Evolutionary conservation across 805 yeast genomes (phyloP).

Genomic region (Soucietia sequanensis): DNA sequence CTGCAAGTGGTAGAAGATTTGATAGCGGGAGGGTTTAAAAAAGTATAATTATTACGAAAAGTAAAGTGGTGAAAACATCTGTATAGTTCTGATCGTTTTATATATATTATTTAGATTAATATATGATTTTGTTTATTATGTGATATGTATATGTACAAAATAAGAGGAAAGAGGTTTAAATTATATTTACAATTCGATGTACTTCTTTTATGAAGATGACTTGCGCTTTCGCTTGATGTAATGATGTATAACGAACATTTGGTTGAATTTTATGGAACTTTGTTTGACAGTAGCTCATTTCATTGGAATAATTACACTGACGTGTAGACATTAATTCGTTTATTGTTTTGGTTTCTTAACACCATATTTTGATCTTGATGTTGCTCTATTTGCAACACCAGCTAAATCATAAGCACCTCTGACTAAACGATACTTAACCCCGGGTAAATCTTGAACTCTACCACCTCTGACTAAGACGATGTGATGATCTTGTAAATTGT

Average conservation of each 20-base stretch:
- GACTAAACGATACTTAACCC: constrained; percentile 91
- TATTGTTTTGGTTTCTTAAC: constrained; percentile 69
- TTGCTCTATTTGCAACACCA: constrained; percentile 90
- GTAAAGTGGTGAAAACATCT: not conserved
- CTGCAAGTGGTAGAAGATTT: constrained; percentile 72
- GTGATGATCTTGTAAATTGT: constrained; percentile 96
- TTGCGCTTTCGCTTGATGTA: no score
- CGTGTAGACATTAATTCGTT: constrained; percentile 2
- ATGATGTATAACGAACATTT: no score
- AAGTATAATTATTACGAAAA: not conserved
- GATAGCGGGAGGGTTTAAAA: constrained; percentile 25
- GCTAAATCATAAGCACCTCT: constrained; percentile 92
- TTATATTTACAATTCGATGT: constrained; percentile 2
- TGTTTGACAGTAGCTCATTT: no score
- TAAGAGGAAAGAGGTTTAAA: no score
- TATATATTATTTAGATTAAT: no score
- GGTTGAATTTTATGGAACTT: no score
- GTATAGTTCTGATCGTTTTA: not conserved
- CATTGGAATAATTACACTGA: no score
- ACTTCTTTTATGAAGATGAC: no score
- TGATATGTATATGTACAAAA: no score
- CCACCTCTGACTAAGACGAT: constrained; percentile 98
- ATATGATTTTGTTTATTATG: no score
- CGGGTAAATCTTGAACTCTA: constrained; percentile 95
- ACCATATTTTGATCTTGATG: constrained; percentile 92